Percentiles rank a stretch among this genome's conserved stretches.
Conservation (phyloP, 208 protist genomes). For the Leishmania gerbilli region DNA sequence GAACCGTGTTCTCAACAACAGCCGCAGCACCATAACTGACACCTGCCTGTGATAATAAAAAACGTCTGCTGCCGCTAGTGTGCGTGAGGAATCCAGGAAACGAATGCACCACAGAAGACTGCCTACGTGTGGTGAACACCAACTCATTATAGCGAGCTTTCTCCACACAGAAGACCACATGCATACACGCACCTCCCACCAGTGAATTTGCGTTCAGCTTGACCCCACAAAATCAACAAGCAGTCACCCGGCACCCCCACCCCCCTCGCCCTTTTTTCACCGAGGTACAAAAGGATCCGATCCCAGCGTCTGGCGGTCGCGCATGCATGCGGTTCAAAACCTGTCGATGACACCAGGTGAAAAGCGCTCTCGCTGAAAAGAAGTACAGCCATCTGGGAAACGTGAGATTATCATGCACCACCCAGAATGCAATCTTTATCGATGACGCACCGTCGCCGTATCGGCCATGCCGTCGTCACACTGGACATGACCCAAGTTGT, state of each 20-base stretch:
- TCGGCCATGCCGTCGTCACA: not conserved
- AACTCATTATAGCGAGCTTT: not conserved
- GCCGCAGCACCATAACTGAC: not conserved
- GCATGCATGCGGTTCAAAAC: not conserved
- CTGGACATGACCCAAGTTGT: not conserved
- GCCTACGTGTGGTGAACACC: not conserved
- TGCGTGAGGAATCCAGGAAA: not conserved
- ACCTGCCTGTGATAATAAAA: not conserved
- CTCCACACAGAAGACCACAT: not conserved
- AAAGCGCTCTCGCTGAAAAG: not conserved
- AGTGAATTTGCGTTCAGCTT: not conserved
- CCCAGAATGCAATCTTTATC: not conserved
- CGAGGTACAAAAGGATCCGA: not conserved
- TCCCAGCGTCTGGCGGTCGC: not conserved
- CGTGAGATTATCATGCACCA: not conserved
- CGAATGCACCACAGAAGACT: not conserved
- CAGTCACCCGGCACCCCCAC: not conserved
- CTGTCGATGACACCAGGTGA: not conserved
- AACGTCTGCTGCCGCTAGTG: not conserved
- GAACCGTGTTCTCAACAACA: not conserved
- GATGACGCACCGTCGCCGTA: not conserved
- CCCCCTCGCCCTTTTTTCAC: not conserved
- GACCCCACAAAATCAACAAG: not conserved
- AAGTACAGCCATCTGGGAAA: not conserved
- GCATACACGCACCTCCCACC: not conserved